A percentile compares a stretch with the other conserved stretches of the same genome.
Conservation (phyloP, 139 green algal genomes). For the Coelastrella sp. region DNA sequence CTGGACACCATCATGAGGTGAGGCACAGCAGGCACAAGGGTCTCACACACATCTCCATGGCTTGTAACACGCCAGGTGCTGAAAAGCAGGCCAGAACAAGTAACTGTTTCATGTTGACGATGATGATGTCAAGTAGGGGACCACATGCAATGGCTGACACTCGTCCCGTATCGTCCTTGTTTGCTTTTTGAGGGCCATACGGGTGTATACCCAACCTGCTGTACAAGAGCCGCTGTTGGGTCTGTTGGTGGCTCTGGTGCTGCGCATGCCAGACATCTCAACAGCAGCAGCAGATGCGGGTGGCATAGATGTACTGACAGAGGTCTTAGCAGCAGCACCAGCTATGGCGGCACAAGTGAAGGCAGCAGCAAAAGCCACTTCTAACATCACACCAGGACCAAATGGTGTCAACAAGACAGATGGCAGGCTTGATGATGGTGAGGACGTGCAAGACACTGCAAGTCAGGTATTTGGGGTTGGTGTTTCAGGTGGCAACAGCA, state of each 20-base stretch:
- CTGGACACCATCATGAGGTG: constrained; percentile 59
- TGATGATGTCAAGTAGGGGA: too few relatives aligned
- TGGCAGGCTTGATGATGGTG: not conserved
- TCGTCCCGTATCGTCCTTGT: too few relatives aligned
- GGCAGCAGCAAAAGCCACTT: not conserved
- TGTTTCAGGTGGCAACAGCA: constrained; percentile 51
- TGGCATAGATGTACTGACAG: constrained; percentile 28
- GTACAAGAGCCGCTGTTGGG: constrained; percentile 77
- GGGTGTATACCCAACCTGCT: constrained; percentile 38
- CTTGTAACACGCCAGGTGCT: too few relatives aligned
- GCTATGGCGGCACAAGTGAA: constrained; percentile 25
- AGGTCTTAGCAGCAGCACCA: constrained; percentile 22
- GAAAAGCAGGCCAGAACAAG: not conserved
- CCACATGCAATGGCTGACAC: too few relatives aligned
- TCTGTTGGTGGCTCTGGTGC: constrained; percentile 76
- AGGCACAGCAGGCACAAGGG: not conserved
- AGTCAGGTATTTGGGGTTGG: constrained; percentile 33
- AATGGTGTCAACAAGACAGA: constrained; percentile 14
- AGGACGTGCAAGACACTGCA: constrained; percentile 39
- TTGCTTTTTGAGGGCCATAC: constrained; percentile 25
- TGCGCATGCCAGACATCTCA: constrained; percentile 78
- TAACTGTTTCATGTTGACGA: too few relatives aligned
- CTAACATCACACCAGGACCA: not conserved
- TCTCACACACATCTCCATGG: not conserved
- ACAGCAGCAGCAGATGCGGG: constrained; percentile 58